These are phyloP conservation scores for Alternaria sp. DNA, from an alignment of 2,329 filamentous ascomycete species.

Conservation along the genomic window DNA sequence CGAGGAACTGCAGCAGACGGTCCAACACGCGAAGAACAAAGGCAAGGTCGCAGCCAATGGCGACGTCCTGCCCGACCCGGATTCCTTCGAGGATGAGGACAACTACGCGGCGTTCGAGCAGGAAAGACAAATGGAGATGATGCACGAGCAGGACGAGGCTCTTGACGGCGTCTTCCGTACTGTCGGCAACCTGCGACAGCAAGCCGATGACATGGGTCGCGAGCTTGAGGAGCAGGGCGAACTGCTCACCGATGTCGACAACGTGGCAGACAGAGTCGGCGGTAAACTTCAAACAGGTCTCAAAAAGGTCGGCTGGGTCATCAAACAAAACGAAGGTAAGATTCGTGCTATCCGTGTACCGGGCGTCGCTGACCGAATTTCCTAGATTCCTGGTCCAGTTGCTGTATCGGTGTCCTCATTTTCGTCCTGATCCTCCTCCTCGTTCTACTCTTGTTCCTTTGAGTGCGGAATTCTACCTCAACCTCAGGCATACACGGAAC, in stretches of 20 bases:
- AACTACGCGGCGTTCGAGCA: slow-evolving; percentile 87
- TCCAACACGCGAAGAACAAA: slow-evolving; percentile 52
- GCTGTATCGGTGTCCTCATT: slow-evolving; percentile 89
- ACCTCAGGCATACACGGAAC: slow-evolving; percentile 6
- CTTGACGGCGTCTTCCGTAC: slow-evolving; percentile 92
- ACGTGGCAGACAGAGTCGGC: slow-evolving; percentile 84
- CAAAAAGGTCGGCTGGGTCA: slow-evolving; percentile 84
- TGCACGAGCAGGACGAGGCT: slow-evolving; percentile 93
- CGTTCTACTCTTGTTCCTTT: slow-evolving; percentile 75
- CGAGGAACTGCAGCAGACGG: slow-evolving; percentile 74
- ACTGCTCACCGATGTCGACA: slow-evolving; percentile 86
- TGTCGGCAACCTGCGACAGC: slow-evolving; percentile 86
- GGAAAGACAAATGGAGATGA: slow-evolving; percentile 87
- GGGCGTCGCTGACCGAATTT: slow-evolving; percentile 6
- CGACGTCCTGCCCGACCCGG: slow-evolving; percentile 67
- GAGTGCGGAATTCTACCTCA: slow-evolving; percentile 40
- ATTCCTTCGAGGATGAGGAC: slow-evolving; percentile 63
- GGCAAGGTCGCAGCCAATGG: slow-evolving; percentile 49
- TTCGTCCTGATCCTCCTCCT: slow-evolving; percentile 87
- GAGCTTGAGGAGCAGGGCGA: slow-evolving; percentile 95
- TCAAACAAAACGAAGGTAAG: slow-evolving; percentile 87
- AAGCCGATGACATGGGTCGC: slow-evolving; percentile 94
- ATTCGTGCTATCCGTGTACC: not conserved
- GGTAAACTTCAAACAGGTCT: slow-evolving; percentile 86
- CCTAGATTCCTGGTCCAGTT: slow-evolving; percentile 76